phyloP scores from a whole-genome alignment of 495 filamentous ascomycete species.

The Neurospora sp. region DNA sequence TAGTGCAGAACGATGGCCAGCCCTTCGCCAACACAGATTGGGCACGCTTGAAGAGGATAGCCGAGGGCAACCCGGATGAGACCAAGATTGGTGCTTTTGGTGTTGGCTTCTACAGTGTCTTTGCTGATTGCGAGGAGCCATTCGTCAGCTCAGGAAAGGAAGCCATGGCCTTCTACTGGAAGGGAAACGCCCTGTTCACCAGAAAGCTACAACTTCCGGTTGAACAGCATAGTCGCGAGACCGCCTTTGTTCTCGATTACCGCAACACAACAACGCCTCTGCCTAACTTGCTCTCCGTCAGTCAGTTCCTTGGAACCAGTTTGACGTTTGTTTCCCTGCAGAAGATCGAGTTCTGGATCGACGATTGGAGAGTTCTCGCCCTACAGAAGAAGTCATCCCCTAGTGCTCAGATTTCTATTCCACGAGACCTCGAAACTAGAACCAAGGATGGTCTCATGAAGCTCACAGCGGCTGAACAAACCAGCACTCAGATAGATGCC shows the following conservation, averaged over 20 bases:
- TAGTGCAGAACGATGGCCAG: conserved; percentile 85
- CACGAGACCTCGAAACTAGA: conserved; percentile 66
- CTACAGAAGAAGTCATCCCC: conserved; percentile 80
- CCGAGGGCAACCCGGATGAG: conserved; percentile 96
- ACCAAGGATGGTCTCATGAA: conserved; percentile 82
- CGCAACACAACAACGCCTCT: conserved; percentile 76
- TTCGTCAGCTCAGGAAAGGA: conserved; percentile 85
- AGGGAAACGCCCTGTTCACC: conserved; percentile 87
- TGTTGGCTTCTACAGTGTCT: conserved; percentile 97
- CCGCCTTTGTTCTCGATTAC: conserved; percentile 87
- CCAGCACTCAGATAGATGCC: conserved; percentile 83
- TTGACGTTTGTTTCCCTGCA: conserved; percentile 90
- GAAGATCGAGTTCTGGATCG: conserved; percentile 80
- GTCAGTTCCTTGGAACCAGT: conserved; percentile 88
- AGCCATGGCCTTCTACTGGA: conserved; percentile 99
- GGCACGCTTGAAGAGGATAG: conserved; percentile 88
- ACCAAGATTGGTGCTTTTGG: conserved; percentile 98
- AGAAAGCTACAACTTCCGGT: conserved; percentile 61
- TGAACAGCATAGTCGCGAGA: conserved; percentile 53
- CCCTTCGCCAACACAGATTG: conserved; percentile 83
- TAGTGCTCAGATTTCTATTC: conserved; percentile 58
- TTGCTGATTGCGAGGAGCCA: conserved; percentile 94
- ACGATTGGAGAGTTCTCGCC: conserved; percentile 69
- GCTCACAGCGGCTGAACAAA: conserved; percentile 59
- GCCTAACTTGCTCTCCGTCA: conserved; percentile 72